A percentile compares a stretch with the other conserved stretches of the same genome.
phyloP scores from a whole-genome alignment of 805 yeast species.

The Nematodospora valgi region DNA sequence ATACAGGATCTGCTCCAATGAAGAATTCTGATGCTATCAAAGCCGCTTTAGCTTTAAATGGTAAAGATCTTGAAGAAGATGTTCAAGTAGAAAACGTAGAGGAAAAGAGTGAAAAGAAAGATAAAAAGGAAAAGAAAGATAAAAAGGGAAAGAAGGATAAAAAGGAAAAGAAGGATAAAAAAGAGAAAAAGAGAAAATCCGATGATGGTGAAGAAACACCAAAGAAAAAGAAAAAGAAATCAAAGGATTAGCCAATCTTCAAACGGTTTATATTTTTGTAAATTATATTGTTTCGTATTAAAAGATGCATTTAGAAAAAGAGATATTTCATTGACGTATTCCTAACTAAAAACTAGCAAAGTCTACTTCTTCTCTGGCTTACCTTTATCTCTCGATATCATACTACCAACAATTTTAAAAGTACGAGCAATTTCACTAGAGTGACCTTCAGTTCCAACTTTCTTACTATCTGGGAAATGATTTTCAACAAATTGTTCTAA shows the following conservation, averaged over 20 bases:
- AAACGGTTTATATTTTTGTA: slow-evolving; percentile 1
- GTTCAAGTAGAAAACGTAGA: slow-evolving; percentile 17
- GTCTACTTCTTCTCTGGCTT: not conserved
- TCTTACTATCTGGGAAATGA: slow-evolving; percentile 43
- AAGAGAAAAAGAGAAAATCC: slow-evolving; percentile 50
- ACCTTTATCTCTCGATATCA: slow-evolving; percentile 25
- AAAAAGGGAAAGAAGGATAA: slow-evolving; percentile 51
- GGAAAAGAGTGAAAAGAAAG: slow-evolving; percentile 19
- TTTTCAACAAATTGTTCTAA: slow-evolving; percentile 44
- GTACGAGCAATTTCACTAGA: slow-evolving; percentile 60
- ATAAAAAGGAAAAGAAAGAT: slow-evolving; percentile 34
- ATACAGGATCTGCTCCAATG: slow-evolving; percentile 94
- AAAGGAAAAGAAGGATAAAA: slow-evolving; percentile 58
- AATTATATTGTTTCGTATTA: slow-evolving; percentile 1
- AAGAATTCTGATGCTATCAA: slow-evolving; percentile 93
- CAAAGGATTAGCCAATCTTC: slow-evolving; percentile 24
- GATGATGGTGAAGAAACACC: slow-evolving; percentile 45
- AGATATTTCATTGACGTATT: too few species aligned
- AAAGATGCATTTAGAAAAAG: slow-evolving; percentile 1
- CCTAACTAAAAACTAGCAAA: not conserved
- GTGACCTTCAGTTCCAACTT: slow-evolving; percentile 39
- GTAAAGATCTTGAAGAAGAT: slow-evolving; percentile 38
- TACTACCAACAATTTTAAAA: slow-evolving; percentile 37
- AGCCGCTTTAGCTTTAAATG: slow-evolving; percentile 75
- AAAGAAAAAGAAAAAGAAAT: slow-evolving; percentile 49